phyloP scores from a whole-genome alignment of 2,329 filamentous ascomycete species.

The Xylariales sp. region DNA sequence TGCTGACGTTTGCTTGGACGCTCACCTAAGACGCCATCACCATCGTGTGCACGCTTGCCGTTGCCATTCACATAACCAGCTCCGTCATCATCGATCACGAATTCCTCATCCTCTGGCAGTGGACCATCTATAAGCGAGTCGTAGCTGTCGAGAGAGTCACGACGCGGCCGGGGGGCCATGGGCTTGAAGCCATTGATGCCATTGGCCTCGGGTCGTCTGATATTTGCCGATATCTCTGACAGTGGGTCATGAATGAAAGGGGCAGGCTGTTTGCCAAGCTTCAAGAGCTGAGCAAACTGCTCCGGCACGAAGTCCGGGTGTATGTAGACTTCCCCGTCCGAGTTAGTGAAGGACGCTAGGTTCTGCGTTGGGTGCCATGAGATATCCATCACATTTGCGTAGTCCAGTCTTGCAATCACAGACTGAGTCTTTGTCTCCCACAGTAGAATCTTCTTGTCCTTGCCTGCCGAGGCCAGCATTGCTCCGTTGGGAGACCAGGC shows the following conservation, averaged over 20 bases:
- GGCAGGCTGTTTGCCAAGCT: conserved; percentile 63
- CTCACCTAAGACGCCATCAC: conserved; percentile 45
- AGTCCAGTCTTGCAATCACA: conserved; percentile 72
- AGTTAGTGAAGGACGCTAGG: conserved; percentile 84
- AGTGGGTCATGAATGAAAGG: conserved; percentile 83
- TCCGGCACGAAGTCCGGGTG: conserved; percentile 64
- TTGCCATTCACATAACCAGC: conserved; percentile 69
- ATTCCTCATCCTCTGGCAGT: conserved; percentile 63
- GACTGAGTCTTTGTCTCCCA: conserved; percentile 91
- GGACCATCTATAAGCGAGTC: conserved; percentile 73
- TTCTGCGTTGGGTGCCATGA: conserved; percentile 91
- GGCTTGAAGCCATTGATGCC: conserved; percentile 48
- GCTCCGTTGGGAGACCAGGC: conserved; percentile 95
- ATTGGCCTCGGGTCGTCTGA: conserved; percentile 42
- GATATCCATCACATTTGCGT: conserved; percentile 78
- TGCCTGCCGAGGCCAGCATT: conserved; percentile 67
- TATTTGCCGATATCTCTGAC: conserved; percentile 63
- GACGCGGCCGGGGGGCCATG: conserved; percentile 47
- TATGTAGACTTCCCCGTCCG: conserved; percentile 90
- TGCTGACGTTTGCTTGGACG: conserved; percentile 46
- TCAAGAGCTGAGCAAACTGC: conserved; percentile 52
- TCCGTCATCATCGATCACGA: conserved; percentile 92
- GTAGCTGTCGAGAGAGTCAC: conserved; percentile 68
- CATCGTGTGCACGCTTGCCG: conserved; percentile 46
- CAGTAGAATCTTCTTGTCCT: conserved; percentile 66